Percentiles rank a stretch among this genome's conserved stretches.
Conservation (phyloP, 176 grass and related monocot species). For the Oryza officinalis region DNA sequence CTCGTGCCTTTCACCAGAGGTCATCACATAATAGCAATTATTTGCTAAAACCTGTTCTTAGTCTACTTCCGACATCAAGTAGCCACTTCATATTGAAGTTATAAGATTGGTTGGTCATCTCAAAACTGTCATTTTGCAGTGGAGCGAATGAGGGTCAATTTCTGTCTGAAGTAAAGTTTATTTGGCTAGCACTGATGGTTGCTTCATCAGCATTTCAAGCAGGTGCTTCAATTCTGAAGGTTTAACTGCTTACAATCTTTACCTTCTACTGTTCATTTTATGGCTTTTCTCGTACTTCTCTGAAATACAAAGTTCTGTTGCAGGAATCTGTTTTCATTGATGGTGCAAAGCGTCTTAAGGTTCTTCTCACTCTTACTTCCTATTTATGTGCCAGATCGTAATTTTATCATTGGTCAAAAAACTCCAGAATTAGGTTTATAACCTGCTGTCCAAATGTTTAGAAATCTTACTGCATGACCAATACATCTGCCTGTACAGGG, state of each 20-base stretch:
- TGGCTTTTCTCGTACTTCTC: background rate
- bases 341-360: conserved; percentile 81
- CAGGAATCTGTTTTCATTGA: conserved; percentile 94
- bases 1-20: background rate
- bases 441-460: background rate
- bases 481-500: conserved; percentile 55
- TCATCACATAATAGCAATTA: background rate
- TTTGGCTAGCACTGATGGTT: conserved; percentile 80
- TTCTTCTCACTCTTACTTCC: conserved; percentile 21
- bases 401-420: background rate
- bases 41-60: background rate
- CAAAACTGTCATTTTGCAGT: conserved; percentile 45
- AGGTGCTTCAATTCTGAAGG: conserved; percentile 90
- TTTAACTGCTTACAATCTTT: conserved; percentile 10
- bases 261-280: conserved; percentile 3
- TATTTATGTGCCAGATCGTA: background rate
- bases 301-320: conserved; percentile 15
- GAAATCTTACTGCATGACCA: background rate
- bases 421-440: background rate
- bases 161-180: conserved; percentile 65
- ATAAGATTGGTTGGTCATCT: background rate
- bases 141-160: conserved; percentile 53
- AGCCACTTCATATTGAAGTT: background rate
- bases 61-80: background rate
- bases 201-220: conserved; percentile 89